Evolutionary conservation across 441 rosid species (phyloP).

Genomic region (Lepidium campestre): DNA sequence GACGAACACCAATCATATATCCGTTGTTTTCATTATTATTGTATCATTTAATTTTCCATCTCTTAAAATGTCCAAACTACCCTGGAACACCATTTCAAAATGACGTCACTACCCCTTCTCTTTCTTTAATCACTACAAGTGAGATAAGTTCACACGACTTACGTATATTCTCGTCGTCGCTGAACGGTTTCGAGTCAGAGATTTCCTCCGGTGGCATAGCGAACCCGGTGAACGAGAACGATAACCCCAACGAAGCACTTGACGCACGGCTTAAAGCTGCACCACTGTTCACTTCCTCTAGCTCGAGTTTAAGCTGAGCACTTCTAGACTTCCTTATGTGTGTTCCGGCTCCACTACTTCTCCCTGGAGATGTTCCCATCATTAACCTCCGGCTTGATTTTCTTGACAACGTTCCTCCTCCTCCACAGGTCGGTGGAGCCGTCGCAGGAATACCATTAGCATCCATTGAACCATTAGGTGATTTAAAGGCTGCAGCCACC

Average conservation of each 20-base stretch:
- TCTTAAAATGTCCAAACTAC: not conserved
- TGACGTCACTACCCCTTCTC: not conserved
- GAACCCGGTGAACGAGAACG: slow-evolving; percentile 94
- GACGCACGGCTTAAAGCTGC: slow-evolving; percentile 94
- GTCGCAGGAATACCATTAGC: slow-evolving; percentile 28
- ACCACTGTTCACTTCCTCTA: slow-evolving; percentile 72
- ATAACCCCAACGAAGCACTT: slow-evolving; percentile 83
- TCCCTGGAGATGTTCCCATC: slow-evolving; percentile 56
- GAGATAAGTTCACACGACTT: slow-evolving; percentile 39
- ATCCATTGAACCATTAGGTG: slow-evolving; percentile 37
- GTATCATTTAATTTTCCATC: not conserved
- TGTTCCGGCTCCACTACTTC: slow-evolving; percentile 39
- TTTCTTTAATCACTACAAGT: not conserved
- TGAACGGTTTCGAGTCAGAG: slow-evolving; percentile 68
- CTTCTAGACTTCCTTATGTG: slow-evolving; percentile 86
- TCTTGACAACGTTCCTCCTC: slow-evolving; percentile 45
- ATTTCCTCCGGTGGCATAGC: slow-evolving; percentile 75
- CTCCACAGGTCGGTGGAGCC: slow-evolving; percentile 23
- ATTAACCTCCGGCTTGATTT: slow-evolving; percentile 59
- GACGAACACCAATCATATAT: slow-evolving; percentile 30
- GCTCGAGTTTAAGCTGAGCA: slow-evolving; percentile 63
- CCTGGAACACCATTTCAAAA: not conserved
- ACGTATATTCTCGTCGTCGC: slow-evolving; percentile 72
- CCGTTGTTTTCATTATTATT: slow-evolving; percentile 24
- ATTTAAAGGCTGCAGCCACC: slow-evolving; percentile 59